Evolutionary conservation across 2,329 filamentous ascomycete species (phyloP), one percentile per base, ranked within the genome.

Genomic region (Talaromyces piceae): DNA sequence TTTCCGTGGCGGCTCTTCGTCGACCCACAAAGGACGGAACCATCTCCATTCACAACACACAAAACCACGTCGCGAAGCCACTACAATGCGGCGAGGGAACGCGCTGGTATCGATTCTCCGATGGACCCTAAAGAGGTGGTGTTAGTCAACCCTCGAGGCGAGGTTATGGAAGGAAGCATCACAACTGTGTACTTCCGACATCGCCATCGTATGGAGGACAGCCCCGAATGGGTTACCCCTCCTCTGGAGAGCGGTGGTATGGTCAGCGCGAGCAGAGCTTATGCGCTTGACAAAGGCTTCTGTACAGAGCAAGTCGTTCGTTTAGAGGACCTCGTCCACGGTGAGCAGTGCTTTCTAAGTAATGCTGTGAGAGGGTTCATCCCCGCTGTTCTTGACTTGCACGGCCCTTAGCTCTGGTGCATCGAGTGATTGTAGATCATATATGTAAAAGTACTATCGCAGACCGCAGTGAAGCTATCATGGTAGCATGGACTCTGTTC

Each of bases 271-370:
- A 88, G 86, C 5, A 80, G 91, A 57, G 76, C 88, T 52, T 95
- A 89, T 84, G 86, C 88, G n/a, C 65, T 97, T 39, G 79, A 85
- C 54, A 79, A 74, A 50, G 77, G 80, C 0, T 70, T 93, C 41
- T 90, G 80, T 49, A 73, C 77, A 26, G 87, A 94, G 62, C 78
- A 82, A 56, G 67, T 72, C 3, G 73, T 95, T 13, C 67, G 66
- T n/a, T 73, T 73, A 2, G 70, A 76, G 11, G 82, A 82, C 5
- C 66, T 95, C 11, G 63, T 75, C 3, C 76, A 88, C 56, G 87
- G 84, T 1, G 91, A 96, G 66, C 77, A 84, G 49, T 86, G 91
- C 55, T 95, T 89, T 87, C 71, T 96, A 49, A 95, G 90, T 67
- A 96, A 91, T 67, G 90, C 87, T 0, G 86, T 91, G 1, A 79